Conservation (phyloP, 2,329 filamentous ascomycete species). For the Tolypocladium album region DNA sequence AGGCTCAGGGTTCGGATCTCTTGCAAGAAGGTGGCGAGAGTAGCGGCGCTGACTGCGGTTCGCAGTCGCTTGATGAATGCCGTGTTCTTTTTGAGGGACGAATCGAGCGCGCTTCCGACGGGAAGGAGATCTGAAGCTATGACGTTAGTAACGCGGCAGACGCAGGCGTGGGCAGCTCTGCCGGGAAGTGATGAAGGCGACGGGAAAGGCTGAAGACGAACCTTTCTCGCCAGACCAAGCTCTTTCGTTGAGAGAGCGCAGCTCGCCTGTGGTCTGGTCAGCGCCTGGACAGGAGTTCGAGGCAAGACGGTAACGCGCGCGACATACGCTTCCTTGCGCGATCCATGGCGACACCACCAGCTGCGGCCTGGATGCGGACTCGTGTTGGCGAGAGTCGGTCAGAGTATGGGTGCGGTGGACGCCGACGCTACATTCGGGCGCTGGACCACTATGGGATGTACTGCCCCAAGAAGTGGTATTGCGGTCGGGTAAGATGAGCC, state of each 20-base stretch:
- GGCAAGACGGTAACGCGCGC: not conserved
- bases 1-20: conserved; percentile 86
- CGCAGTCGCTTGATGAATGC: conserved; percentile 94
- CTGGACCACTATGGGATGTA: conserved; percentile 31
- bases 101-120: conserved; percentile 74
- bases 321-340: conserved; percentile 52
- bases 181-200: not conserved
- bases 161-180: not conserved
- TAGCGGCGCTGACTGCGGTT: conserved; percentile 73
- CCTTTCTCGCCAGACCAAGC: conserved; percentile 86
- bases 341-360: conserved; percentile 42
- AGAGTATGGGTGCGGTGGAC: not conserved
- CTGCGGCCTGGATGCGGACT: not conserved
- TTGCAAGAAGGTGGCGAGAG: conserved; percentile 73
- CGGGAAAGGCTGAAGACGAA: conserved; percentile 25
- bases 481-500: conserved; percentile 22
- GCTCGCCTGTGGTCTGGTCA: conserved; percentile 53
- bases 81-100: conserved; percentile 94
- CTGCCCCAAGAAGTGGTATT: conserved; percentile 22
- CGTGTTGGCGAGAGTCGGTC: not conserved
- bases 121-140: conserved; percentile 52
- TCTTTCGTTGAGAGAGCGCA: conserved; percentile 77
- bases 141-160: conserved; percentile 8
- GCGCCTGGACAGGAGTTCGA: not conserved
- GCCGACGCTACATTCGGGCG: conserved; percentile 36